Evolutionary conservation across 108 stramenopile genomes (phyloP).

Genomic region (Phaeodactylum tricornutum): DNA sequence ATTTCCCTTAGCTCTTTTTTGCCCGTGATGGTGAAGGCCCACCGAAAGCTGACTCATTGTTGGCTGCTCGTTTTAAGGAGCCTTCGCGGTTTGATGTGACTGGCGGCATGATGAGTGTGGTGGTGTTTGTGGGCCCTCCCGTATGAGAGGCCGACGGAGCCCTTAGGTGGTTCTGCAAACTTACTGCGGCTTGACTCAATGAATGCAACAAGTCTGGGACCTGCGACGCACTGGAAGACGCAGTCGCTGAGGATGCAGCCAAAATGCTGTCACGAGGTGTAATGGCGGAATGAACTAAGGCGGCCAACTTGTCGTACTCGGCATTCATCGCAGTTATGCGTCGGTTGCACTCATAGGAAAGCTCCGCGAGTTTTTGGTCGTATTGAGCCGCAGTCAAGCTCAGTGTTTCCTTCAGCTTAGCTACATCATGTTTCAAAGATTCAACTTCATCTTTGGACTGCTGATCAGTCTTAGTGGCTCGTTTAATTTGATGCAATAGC

Average conservation of each 20-base stretch:
- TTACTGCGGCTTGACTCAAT: slow-evolving; percentile 43
- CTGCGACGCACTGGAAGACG: background rate
- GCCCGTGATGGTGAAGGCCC: too few relatives aligned
- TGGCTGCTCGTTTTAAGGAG: too few relatives aligned
- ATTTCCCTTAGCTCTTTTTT: too few relatives aligned
- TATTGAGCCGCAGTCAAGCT: slow-evolving; percentile 18
- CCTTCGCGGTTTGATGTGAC: too few relatives aligned
- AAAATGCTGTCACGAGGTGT: background rate
- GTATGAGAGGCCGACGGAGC: background rate
- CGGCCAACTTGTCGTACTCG: slow-evolving; percentile 36
- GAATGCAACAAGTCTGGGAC: slow-evolving; percentile 43
- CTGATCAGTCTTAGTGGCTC: slow-evolving; percentile 58
- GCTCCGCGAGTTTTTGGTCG: slow-evolving; percentile 35
- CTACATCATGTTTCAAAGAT: slow-evolving; percentile 39
- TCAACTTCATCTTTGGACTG: slow-evolving; percentile 65
- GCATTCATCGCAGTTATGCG: slow-evolving; percentile 18
- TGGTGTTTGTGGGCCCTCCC: background rate
- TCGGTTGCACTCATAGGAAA: slow-evolving; percentile 39
- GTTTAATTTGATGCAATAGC: slow-evolving; percentile 46
- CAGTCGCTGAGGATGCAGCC: slow-evolving; percentile 2
- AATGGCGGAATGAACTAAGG: slow-evolving; percentile 17
- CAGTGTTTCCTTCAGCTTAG: slow-evolving; percentile 21
- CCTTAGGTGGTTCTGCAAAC: background rate
- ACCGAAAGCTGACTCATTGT: too few relatives aligned
- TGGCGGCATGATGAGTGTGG: too few relatives aligned